These are phyloP conservation scores for Endogone sp. DNA, from an alignment of 192 early-diverging fungal species.

Conservation along the genomic window DNA sequence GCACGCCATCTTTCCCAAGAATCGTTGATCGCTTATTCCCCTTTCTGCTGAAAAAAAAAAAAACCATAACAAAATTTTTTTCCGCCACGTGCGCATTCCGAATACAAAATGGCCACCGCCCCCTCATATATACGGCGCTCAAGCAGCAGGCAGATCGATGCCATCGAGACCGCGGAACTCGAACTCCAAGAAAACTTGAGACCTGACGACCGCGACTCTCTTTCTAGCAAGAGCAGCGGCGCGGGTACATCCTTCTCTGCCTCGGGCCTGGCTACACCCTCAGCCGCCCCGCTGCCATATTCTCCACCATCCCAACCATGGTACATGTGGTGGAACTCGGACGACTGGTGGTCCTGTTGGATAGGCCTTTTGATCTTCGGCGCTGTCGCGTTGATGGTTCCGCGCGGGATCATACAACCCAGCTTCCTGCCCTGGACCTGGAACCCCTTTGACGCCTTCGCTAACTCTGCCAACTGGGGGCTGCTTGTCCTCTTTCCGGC, in stretches of 20 bases:
- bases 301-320: constrained; percentile 17
- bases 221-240: too few species aligned
- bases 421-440: constrained; percentile 32
- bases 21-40: too few species aligned
- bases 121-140: background rate
- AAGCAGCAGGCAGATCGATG: background rate
- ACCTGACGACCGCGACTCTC: too few species aligned
- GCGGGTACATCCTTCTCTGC: too few species aligned
- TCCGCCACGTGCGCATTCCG: background rate
- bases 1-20: too few species aligned
- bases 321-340: constrained; percentile 49
- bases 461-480: constrained; percentile 26
- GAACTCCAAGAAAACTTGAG: background rate
- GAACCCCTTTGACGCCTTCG: constrained; percentile 44
- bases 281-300: constrained; percentile 1
- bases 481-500: constrained; percentile 40
- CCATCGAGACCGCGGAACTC: background rate
- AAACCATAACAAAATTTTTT: too few species aligned
- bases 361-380: constrained; percentile 49
- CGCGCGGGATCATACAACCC: constrained; percentile 34
- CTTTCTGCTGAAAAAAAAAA: too few species aligned
- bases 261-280: constrained; percentile 5
- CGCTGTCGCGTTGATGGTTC: constrained; percentile 33
- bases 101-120: background rate
- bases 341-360: constrained; percentile 58